Evolutionary conservation across 805 yeast genomes (phyloP), one percentile per base, ranked within the genome.

Genomic region (Citeromyces matritensis): DNA sequence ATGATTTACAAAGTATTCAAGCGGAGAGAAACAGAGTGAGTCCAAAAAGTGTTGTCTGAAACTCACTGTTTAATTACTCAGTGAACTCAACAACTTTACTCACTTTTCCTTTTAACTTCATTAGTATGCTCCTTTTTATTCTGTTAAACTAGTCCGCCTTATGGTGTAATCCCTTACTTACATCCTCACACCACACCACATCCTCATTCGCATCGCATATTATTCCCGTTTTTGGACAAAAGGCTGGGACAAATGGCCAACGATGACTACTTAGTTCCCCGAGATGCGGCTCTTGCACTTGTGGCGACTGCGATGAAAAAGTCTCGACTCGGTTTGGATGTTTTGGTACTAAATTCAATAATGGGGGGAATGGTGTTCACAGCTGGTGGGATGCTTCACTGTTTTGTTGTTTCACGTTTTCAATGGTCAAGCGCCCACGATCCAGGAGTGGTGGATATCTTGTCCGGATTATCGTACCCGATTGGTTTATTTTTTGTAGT

Each of bases 231-330:
- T 17, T 5, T 5, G 21, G 21, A 17, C 21, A 17, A 17, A 17
- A n/a, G n/a, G n/a, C n/a, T 7, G 21, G 7, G 21, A 15, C 13
- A 21, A 4, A 52, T 51, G 57, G 56, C 45, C n/a, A 57, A 54
- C 42, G 78, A 71, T 41, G 56, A 67, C 2, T 55, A 61, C 40
- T 81, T 78, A 43, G 71, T 84, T 4, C 81, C 88, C 5, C 74
- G 80, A 52, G 93, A 81, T 43, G 74, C 88, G 3, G 91, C 91
- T 0, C 51, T 81, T 31, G 91, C 93, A 0, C 77, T 79, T 26
- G 88, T 80, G 12, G 93, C 93, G 6, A 81, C 91, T 0, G 63
- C 84, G 3, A 80, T 80, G 91, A 81, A 81, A 50, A 81, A 81
- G 44, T 67, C 86, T 4, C 61, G 93, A 49, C 60, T 78, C 19